These are phyloP conservation scores for Suillus paluster DNA, from an alignment of 768 basidiomycete genomes.

Conservation along the genomic window DNA sequence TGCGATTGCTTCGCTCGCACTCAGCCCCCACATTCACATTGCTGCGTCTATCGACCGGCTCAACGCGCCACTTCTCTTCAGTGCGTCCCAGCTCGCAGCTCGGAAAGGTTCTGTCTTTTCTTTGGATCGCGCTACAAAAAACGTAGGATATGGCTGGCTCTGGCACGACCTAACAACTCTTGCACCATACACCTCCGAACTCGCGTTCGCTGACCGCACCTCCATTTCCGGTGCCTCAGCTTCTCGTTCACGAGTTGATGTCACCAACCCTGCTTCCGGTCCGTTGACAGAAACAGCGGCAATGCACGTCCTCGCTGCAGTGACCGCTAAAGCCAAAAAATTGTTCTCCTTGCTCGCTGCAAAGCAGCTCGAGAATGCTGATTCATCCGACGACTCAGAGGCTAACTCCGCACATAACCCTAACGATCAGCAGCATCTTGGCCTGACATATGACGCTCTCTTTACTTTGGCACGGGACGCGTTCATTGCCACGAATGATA, in stretches of 20 bases:
- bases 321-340: constrained; percentile 85
- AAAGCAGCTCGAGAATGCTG: constrained; percentile 67
- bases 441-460: constrained; percentile 66
- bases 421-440: constrained; percentile 52
- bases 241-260: constrained; percentile 27
- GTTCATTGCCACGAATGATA: constrained; percentile 90
- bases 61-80: constrained; percentile 84
- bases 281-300: constrained; percentile 78
- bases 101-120: constrained; percentile 43
- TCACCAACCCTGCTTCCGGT: constrained; percentile 38
- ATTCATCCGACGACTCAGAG: constrained; percentile 14
- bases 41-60: constrained; percentile 88
- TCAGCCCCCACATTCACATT: constrained; percentile 78
- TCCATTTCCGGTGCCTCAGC: constrained; percentile 58
- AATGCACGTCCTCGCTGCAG: constrained; percentile 81
- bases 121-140: constrained; percentile 22
- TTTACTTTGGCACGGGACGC: constrained; percentile 78
- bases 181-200: constrained; percentile 78
- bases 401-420: constrained; percentile 14
- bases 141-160: constrained; percentile 67
- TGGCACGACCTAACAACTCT: constrained; percentile 94
- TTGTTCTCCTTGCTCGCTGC: constrained; percentile 74
- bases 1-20: constrained; percentile 72
- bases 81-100: constrained; percentile 63
- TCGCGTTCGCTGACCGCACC: constrained; percentile 66